Evolutionary conservation across 352 stramenopile species (phyloP), one percentile per base, ranked within the genome.

Genomic region (Phytophthora pluvialis): DNA sequence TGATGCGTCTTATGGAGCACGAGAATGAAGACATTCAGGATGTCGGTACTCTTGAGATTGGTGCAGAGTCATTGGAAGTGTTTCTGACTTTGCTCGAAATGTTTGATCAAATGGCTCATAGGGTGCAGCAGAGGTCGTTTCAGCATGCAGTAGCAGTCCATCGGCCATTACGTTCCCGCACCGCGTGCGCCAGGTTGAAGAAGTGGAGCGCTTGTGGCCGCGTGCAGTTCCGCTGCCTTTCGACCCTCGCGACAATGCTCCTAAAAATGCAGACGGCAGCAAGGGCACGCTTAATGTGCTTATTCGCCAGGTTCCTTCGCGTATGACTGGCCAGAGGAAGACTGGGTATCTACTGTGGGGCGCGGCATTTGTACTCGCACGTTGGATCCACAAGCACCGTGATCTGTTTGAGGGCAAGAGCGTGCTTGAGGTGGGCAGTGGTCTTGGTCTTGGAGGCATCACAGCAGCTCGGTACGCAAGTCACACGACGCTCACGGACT

Each of bases 291-390:
- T 77, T 11, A 72, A 81, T 4, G 82, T 95, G 33, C 75, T 95
- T 29, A 91, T 96, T 56, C 84, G 86, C 28, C 86, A 94, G 45
- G 84, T 96, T 2, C 83, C 79, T 6, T 89, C 68, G 28, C 86
- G 88, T 26, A 96, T 96, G 88, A 96, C 83, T 9, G 86, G 88
- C 0, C 88, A 96, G 39, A 78, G 84, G 4, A 96, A 96, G 70
- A 96, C 88, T 1, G 88, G 88, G 3, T 96, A 96, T 53, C 54
- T 93, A 7, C 68, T 96, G 25, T 96, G 88, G 88, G 88, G 88
- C 7, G 88, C 88, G 1, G 82, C 88, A 0, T 89, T 91, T 42
- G 83, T 96, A 12, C 72, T 96, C 5, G 84, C 84, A 8, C 83
- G 88, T 4, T 96, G 86, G 86, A 79, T 94, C 36, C 86, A 96